Evolutionary conservation across 805 yeast species (phyloP).

Genomic region (Yarrowia sp.): DNA sequence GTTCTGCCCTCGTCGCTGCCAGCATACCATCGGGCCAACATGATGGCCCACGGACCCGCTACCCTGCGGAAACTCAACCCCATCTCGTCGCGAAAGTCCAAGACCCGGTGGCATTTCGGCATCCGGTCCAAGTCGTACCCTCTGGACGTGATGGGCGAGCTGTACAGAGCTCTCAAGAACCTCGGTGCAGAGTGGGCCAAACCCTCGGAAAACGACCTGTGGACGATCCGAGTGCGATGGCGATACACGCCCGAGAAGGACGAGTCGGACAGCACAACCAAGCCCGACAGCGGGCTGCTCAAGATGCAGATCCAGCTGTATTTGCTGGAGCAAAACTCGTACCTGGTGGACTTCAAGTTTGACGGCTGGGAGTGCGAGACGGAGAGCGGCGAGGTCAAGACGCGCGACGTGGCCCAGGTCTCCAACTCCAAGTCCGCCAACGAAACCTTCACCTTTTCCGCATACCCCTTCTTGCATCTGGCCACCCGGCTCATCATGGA

Average conservation of each 20-base stretch:
- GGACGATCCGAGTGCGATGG: slow-evolving; percentile 98
- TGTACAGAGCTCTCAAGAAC: slow-evolving; percentile 89
- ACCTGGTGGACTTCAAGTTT: slow-evolving; percentile 94
- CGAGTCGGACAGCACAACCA: slow-evolving; percentile 40
- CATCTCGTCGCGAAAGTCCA: slow-evolving; percentile 77
- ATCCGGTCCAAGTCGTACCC: slow-evolving; percentile 96
- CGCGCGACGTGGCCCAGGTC: slow-evolving; percentile 41
- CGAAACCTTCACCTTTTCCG: slow-evolving; percentile 88
- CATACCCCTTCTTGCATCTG: slow-evolving; percentile 91
- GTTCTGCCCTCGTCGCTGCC: slow-evolving; percentile 93
- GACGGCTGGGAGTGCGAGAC: slow-evolving; percentile 84
- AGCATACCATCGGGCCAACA: slow-evolving; percentile 89
- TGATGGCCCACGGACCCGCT: slow-evolving; percentile 67
- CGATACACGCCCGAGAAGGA: slow-evolving; percentile 61
- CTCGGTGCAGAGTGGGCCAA: slow-evolving; percentile 97
- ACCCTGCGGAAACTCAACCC: slow-evolving; percentile 52
- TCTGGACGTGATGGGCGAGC: slow-evolving; percentile 97
- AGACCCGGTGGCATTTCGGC: slow-evolving; percentile 98
- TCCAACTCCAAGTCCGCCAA: slow-evolving; percentile 38
- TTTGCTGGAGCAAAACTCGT: slow-evolving; percentile 88
- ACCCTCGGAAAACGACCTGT: slow-evolving; percentile 91
- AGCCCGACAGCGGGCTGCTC: slow-evolving; percentile 54
- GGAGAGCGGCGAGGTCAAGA: slow-evolving; percentile 39
- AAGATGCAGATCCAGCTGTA: slow-evolving; percentile 96
- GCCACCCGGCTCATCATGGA: slow-evolving; percentile 95